Base-by-base conservation (phyloP, 768 basidiomycete species). In the Leccinum ochraceum region DNA sequence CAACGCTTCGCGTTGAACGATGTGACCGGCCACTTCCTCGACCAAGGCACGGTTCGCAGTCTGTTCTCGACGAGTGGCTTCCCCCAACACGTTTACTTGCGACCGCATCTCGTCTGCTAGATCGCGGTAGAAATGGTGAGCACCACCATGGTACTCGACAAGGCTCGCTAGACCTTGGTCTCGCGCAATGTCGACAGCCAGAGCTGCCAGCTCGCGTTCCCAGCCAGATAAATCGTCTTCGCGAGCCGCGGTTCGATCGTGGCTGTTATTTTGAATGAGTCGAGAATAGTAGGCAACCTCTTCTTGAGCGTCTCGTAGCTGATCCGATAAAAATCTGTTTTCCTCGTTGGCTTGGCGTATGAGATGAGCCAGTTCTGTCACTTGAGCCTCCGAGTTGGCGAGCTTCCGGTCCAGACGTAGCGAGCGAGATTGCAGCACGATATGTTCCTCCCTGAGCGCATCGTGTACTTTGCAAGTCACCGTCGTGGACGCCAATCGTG, bases 371-470 rank as follows among this genome's bases (percentile, higher is more conserved):
- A 92, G 75, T 61, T 90, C 88, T 13, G 76, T 71, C 22, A 88
- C 86, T 68, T 91, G 88, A 17, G 75, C 84, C 58, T 90, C 86
- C 5, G 87, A 78, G 66, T 87, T 88, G 44, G 83, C 83, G 14
- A 90, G 76, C 70, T 87, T 89, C 60, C 89, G 84, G 65, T 88
- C 84, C 13, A 90, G 74, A 30, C 88, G 84, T 28, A 78, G 71
- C 26, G 76, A 73, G 8, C 77, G 80, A 10, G 82, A 63, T 57
- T 80, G 80, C 32, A 80, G 61, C 4, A 70, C 63, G 2, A 73
- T 57, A 59, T 80, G 72, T 30, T 80, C 76, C 34, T 76, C 72
- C 68, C 78, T 76, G 37, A 88, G 76, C 7, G 67, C 62, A 20
- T 67, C 67, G 61, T 82, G 74, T 1, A 73, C 69, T 24, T 72